These are phyloP conservation scores for Sinapis alba DNA, from an alignment of 441 rosid species.

Conservation along the genomic window DNA sequence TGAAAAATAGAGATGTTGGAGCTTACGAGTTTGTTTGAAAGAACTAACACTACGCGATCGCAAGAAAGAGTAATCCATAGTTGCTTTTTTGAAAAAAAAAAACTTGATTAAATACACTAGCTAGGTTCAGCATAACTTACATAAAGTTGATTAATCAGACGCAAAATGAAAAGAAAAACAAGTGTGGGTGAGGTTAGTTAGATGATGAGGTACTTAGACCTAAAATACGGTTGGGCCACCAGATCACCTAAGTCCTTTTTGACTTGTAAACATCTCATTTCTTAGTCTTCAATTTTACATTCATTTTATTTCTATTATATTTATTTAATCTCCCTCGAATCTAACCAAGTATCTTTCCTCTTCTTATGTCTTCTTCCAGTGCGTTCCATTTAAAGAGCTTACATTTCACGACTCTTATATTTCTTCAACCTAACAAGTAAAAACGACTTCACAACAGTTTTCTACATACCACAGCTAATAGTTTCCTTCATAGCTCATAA, in stretches of 20 bases:
- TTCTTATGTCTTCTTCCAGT: constrained; percentile 19
- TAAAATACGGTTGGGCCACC: constrained; percentile 25
- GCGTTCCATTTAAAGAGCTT: constrained; percentile 11
- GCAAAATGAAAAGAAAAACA: not conserved
- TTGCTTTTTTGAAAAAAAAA: too few species aligned
- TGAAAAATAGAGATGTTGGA: not conserved
- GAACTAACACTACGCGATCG: not conserved
- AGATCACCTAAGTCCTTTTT: constrained; percentile 35
- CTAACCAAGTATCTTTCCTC: not conserved
- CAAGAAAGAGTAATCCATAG: not conserved
- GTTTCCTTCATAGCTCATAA: constrained; percentile 27
- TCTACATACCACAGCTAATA: constrained; percentile 19
- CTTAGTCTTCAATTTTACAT: constrained; percentile 12
- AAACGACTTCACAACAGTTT: constrained; percentile 48
- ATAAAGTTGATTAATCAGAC: not conserved
- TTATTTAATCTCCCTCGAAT: not conserved
- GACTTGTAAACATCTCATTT: constrained; percentile 19
- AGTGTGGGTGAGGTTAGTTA: constrained; percentile 36
- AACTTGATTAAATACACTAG: not conserved
- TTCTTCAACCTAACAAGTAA: constrained; percentile 45
- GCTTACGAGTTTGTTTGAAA: not conserved
- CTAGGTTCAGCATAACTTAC: not conserved
- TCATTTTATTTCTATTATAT: not conserved
- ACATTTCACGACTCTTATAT: constrained; percentile 27
- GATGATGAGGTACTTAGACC: constrained; percentile 21